Evolutionary conservation across 768 basidiomycete genomes (phyloP).

Genomic region (Tulasnella calospora): DNA sequence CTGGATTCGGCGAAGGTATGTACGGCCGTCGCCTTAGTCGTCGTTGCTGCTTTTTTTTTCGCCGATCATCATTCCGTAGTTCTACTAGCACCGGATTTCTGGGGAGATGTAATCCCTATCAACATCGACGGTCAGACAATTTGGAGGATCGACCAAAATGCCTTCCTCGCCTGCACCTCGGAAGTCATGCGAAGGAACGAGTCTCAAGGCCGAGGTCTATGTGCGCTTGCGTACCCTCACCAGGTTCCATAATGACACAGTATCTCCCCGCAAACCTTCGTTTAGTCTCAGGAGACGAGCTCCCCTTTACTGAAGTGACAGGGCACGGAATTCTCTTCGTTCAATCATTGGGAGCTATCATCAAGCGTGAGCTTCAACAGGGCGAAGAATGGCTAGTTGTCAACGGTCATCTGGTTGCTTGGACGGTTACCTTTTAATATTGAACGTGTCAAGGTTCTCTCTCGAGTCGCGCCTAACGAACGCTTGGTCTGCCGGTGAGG

Average conservation of each 20-base stretch:
- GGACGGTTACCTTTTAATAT: constrained; percentile 37
- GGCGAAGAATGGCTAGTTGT: constrained; percentile 39
- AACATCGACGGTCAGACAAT: constrained; percentile 32
- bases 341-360: constrained; percentile 36
- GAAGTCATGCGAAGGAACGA: constrained; percentile 33
- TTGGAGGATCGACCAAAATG: constrained; percentile 36
- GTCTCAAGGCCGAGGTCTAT: constrained; percentile 35
- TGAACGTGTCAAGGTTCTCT: constrained; percentile 37
- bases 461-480: constrained; percentile 35
- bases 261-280: neutral
- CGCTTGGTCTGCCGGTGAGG: constrained; percentile 37
- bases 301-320: constrained; percentile 33
- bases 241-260: neutral
- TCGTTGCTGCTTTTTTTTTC: neutral
- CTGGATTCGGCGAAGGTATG: constrained; percentile 33
- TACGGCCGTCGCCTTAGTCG: neutral
- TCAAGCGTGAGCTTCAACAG: constrained; percentile 32
- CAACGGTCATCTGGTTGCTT: constrained; percentile 39
- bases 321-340: constrained; percentile 37
- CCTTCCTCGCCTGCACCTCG: constrained; percentile 35
- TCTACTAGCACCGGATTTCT: constrained; percentile 37
- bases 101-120: constrained; percentile 39
- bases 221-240: constrained; percentile 29
- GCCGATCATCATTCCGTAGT: constrained; percentile 29
- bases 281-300: constrained; percentile 38